Evolutionary conservation across 768 basidiomycete species (phyloP), one percentile per base, ranked within the genome.

Genomic region (Termitomyces titanicus): DNA sequence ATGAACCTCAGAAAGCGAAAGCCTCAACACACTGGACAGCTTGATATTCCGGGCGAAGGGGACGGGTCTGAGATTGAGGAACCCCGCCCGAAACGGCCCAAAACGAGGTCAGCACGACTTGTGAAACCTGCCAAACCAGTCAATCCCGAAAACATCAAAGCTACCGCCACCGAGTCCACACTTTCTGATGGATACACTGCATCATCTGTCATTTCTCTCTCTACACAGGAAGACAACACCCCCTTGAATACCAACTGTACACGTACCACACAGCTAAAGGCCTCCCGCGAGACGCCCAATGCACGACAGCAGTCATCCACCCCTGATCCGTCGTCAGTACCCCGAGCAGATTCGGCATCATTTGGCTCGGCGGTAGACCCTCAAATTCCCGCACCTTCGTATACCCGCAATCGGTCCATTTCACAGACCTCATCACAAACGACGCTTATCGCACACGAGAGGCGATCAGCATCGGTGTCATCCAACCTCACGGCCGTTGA

Each of bases 391-490:
- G 59, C 44, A 39, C 62, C 43, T 38, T 57, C 65, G 37, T 70
- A 74, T 62, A 67, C 71, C 34, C 68, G 73, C 49, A 71, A 70
- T 51, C 64, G 76, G 38, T 76, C 74, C 12, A 70, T 65, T 18
- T 76, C 75, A 13, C 68, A 74, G 47, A 68, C 70, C 11, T 75
- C 74, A n/a, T 65, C 68, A 29, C 68, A 71, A 54, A 77, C 65
- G 54, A 77, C 66, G 7, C 53, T 73, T 4, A 62, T 73, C 12
- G 62, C 66, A 12, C 58, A 53, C 20, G 62, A 61, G 12, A 61
- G 69, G 43, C 73, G 75, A 46, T 76, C 72, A 27, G 56, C 64
- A 31, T 79, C 77, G 20, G 71, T 77, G n/a, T 54, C 65, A 24
- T 76, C 76, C 9, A 67, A 70, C 33, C 64, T 64, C 38, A 79